Base-by-base conservation (phyloP, 768 basidiomycete genomes). In the Lentinula lateritia region DNA sequence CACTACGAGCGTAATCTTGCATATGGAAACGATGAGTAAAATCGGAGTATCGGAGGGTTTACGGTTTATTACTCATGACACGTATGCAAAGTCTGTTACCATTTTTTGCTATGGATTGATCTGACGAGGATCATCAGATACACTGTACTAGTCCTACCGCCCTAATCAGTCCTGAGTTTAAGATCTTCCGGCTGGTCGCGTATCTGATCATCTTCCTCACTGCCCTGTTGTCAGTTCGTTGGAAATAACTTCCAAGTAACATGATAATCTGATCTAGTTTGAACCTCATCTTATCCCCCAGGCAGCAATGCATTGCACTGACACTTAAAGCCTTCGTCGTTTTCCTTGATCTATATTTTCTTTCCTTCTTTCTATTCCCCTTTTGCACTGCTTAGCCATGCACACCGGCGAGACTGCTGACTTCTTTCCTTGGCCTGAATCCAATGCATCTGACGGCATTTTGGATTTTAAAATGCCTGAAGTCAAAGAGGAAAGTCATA, bases 321-420 rank as follows among this genome's bases (percentile, higher is more conserved):
- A 61, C 58, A 54, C 66, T 69, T 65, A 69, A 66, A 66, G 61
- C 62, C 65, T 58, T 67, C 2, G 28, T 28, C 3, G 28, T 28
- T 28, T 28, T 28, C 28, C 28, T 28, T 28, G 28, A 28, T 28
- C 28, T 28, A 28, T 28, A 28, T 28, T 28, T 28, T 28, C 28
- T 28, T 3, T 28, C 28, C 59, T 60, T 61, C 60, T 38, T 59
- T 61, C 64, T 65, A 67, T 68, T 58, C 64, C 43, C 63, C 60
- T 61, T 64, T 59, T 63, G 77, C 81, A 82, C 81, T 71, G 81
- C 81, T 76, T 68, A 65, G 70, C 70, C 68, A 76, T 75, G 76
- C 70, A 73, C 68, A 68, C 68, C 63, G 67, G 66, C 67, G 61
- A 56, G 55, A 56, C 39, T 56, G 55, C 66, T 63, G 65, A 73